Conservation (phyloP, 768 basidiomycete genomes). For the Boletellus sp. region DNA sequence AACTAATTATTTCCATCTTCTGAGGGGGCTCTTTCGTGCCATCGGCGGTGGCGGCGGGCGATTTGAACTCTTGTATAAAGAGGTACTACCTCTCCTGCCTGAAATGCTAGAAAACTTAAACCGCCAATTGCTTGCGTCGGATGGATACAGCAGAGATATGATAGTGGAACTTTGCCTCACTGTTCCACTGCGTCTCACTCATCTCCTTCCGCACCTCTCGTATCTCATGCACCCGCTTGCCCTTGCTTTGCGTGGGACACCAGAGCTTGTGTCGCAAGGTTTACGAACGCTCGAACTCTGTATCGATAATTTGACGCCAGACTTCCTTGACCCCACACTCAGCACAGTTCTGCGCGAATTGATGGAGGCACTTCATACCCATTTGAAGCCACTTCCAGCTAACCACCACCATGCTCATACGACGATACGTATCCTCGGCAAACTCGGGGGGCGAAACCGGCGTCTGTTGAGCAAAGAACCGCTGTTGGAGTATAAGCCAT, state of each 20-base stretch:
- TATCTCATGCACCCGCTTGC: slow-evolving; percentile 97
- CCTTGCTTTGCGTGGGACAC: slow-evolving; percentile 78
- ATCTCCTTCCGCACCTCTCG: slow-evolving; percentile 89
- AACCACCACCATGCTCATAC: slow-evolving; percentile 90
- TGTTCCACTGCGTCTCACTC: slow-evolving; percentile 91
- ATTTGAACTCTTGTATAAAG: slow-evolving; percentile 93
- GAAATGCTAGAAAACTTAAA: slow-evolving; percentile 97
- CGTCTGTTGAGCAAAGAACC: slow-evolving; percentile 81
- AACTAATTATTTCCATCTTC: slow-evolving; percentile 87
- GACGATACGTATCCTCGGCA: slow-evolving; percentile 93
- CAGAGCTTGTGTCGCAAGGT: slow-evolving; percentile 92
- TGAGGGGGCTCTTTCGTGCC: slow-evolving; percentile 88
- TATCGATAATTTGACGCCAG: slow-evolving; percentile 96
- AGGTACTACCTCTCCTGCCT: slow-evolving; percentile 91
- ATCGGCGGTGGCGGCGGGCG: slow-evolving; percentile 90
- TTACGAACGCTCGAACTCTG: slow-evolving; percentile 96
- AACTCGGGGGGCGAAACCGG: slow-evolving; percentile 92
- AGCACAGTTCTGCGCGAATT: slow-evolving; percentile 89
- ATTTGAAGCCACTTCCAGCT: slow-evolving; percentile 85
- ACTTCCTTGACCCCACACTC: slow-evolving; percentile 95
- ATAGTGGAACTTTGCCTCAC: slow-evolving; percentile 97
- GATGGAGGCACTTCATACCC: slow-evolving; percentile 90
- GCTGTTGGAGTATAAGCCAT: slow-evolving; percentile 62
- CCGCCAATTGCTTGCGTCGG: slow-evolving; percentile 80
- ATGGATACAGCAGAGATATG: slow-evolving; percentile 81